Base-by-base conservation (phyloP, 768 basidiomycete genomes). In the Russula brevipes region DNA sequence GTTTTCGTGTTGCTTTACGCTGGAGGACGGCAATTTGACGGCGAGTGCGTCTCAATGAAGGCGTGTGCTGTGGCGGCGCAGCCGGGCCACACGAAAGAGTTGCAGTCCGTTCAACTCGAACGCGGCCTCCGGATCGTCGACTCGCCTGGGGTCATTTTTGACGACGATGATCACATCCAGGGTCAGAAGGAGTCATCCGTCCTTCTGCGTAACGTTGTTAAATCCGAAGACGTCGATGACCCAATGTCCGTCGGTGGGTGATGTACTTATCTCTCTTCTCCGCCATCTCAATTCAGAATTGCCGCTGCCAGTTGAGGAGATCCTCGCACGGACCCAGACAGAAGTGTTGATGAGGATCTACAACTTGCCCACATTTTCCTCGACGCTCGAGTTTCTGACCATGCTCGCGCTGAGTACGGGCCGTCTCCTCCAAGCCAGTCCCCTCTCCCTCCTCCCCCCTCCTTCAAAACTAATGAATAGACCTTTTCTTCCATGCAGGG, bases 71-170 rank as follows among this genome's bases (percentile, higher is more conserved):
- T 98, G 5, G 96, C 95, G 14, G 91, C 95, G 10, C 93, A 94
- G 69, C 88, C 97, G 0, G 96, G 96, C 3, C 93, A 94, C 70
- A 98, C 96, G 7, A 90, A 91, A 63, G 89, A 92, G 35, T 78
- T 97, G 17, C 95, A 99, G 74, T 91, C 90, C 7, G 77, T 98
- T 5, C 91, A 92, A 65, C 80, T 99, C 4, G 96, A 98, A 73
- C 90, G 94, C 49, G 94, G 94, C 0, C 81, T 99, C 70, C 85
- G 88, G 60, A 87, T 98, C 41, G 81, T 98, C 6, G 97, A 98
- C 74, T 98, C 94, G 42, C 96, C 97, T 0, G 97, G 96, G 64
- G 94, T 98, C n/a, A 90, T 99, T 2, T 92, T 97, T 68, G 92
- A 94, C 64, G 91, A 93, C 60, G 85, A 89, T 60, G 81, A 85